Evolutionary conservation across 495 filamentous ascomycete species (phyloP), one percentile per base, ranked within the genome.

Genomic region (Neurospora sp.): DNA sequence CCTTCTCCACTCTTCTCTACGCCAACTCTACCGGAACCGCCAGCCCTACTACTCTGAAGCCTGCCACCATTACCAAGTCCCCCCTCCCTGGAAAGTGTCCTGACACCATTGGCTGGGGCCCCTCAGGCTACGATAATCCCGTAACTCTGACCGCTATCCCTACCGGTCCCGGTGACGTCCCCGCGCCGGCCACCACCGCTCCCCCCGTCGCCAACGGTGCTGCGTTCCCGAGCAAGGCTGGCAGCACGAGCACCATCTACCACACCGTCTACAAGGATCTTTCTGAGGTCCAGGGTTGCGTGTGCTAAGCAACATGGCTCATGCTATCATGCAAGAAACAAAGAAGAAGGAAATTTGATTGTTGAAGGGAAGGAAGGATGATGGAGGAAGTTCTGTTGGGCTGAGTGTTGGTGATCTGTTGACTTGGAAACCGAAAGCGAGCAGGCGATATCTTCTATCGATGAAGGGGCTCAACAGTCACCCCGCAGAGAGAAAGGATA

Each of bases 71-170:
- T 23, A 72, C 73, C n/a, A 48, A 44, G 46, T 41, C 48, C 40
- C 70, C 46, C 18, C 12, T 38, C 69, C 59, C 69, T 72, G 76
- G 76, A 72, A 73, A 72, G 70, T 77, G 75, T 75, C 77, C 77
- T 78, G 75, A 78, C 77, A 78, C 77, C 69, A 78, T 78, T 72
- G 77, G 77, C 46, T 78, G 77, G 77, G 75, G 75, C 54, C 14
- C 44, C 8, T 76, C 77, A 78, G 77, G 77, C 77, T 78, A 78
- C 75, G 18, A 40, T 73, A 6, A 71, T 66, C 77, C 77, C 59
- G 77, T 78, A 54, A 78, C 72, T 27, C 59, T 78, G 72, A 72
- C 73, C 44, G 39, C 35, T 12, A 40, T 70, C 20, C 77, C 77
- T n/a, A 72, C 70, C 70, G 69, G 23, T n/a, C 70, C 74, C 39